Evolutionary conservation across 164 flowering plant species (phyloP).

Genomic region (Tetrastigma voinierianum): DNA sequence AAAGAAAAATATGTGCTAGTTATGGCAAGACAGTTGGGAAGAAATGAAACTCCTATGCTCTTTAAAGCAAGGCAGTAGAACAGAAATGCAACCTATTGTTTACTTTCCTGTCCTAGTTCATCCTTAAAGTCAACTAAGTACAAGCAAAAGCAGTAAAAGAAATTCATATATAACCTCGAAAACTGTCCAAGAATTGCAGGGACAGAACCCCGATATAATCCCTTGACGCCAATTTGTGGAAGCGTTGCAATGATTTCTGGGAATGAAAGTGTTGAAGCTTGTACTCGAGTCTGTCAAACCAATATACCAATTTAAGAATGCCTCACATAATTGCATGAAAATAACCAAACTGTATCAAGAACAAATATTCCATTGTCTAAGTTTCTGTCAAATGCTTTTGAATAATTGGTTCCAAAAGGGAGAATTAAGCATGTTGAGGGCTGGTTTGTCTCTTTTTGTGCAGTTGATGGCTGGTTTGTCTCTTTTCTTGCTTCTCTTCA

Average conservation of each 20-base stretch:
- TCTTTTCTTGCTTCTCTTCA: too few relatives aligned
- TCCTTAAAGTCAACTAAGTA: too few relatives aligned
- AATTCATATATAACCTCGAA: conserved; percentile 58
- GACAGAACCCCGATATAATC: conserved; percentile 84
- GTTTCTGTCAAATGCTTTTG: too few relatives aligned
- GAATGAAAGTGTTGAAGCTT: conserved; percentile 91
- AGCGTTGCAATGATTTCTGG: conserved; percentile 79
- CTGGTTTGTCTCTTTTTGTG: too few relatives aligned
- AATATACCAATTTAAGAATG: conserved; percentile 7
- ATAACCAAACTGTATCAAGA: background rate
- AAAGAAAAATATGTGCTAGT: background rate
- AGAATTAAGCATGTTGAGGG: too few relatives aligned
- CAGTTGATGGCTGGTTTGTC: too few relatives aligned
- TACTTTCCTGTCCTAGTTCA: too few relatives aligned
- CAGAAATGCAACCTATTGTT: too few relatives aligned
- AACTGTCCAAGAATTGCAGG: conserved; percentile 97
- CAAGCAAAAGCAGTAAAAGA: background rate
- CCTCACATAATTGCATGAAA: background rate
- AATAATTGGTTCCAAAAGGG: too few relatives aligned
- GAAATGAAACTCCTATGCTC: too few relatives aligned
- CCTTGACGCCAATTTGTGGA: conserved; percentile 82
- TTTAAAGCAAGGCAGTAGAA: too few relatives aligned
- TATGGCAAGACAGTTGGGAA: too few relatives aligned
- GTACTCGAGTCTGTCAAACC: conserved; percentile 76
- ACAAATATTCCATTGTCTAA: background rate